Evolutionary conservation across 1,139 yeast species (phyloP).

Genomic region (Taphrina wiesneri): DNA sequence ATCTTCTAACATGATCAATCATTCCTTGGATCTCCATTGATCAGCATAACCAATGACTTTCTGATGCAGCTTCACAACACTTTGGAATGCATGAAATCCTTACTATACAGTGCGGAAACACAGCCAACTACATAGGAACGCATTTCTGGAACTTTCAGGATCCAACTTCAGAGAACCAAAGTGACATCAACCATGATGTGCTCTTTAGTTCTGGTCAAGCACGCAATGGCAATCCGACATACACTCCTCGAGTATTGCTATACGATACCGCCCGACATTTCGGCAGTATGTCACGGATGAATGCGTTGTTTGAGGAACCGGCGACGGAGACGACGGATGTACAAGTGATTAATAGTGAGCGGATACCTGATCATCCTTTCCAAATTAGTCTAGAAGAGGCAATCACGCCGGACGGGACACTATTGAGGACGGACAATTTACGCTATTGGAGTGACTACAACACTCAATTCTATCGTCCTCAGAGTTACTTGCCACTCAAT

Average conservation of each 20-base stretch:
- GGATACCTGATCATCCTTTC: slow-evolving; percentile 54
- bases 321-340: slow-evolving; percentile 40
- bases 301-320: slow-evolving; percentile 40
- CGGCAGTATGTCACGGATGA: slow-evolving; percentile 44
- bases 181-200: slow-evolving; percentile 52
- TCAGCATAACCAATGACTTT: too few relatives aligned
- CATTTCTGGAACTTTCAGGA: slow-evolving; percentile 84
- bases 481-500: slow-evolving; percentile 51
- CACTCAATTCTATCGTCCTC: slow-evolving; percentile 66
- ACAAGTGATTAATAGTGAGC: slow-evolving; percentile 50
- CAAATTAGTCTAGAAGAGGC: slow-evolving; percentile 57
- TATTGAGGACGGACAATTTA: slow-evolving; percentile 51
- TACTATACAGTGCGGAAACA: slow-evolving; percentile 67
- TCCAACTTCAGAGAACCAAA: slow-evolving; percentile 53
- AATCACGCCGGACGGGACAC: slow-evolving; percentile 38
- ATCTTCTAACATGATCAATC: not conserved
- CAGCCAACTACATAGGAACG: slow-evolving; percentile 69
- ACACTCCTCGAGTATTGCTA: slow-evolving; percentile 72
- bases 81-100: slow-evolving; percentile 66
- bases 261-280: slow-evolving; percentile 58
- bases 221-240: slow-evolving; percentile 54
- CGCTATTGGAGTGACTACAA: slow-evolving; percentile 82
- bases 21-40: too few relatives aligned
- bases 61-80: not conserved
- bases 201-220: slow-evolving; percentile 52